Base-by-base conservation (phyloP, 1,284 basidiomycete species). In the Ganoderma meredithae region DNA sequence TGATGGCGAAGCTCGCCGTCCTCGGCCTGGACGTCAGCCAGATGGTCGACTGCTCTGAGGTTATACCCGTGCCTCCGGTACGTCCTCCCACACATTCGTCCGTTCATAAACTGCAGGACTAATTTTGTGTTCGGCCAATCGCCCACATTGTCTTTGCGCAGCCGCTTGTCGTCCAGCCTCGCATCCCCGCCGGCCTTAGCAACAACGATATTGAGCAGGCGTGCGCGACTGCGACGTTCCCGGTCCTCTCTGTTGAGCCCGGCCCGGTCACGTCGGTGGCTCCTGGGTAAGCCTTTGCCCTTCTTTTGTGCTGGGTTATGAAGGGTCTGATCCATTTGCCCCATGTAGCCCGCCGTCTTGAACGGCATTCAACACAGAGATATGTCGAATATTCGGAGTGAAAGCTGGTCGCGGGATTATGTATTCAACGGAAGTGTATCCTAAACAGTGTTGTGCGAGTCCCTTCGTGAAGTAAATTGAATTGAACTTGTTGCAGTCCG, bases 1-100 rank as follows among this genome's bases (percentile, higher is more conserved):
- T 75, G 39, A 77, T 79, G 74, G 67, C 68, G 31, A 79, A 79
- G 73, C 73, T 80, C 62, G 68, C 74, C 33, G 70, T 78, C 63
- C 68, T 78, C 63, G 78, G 79, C 41, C 74, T 77, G 43, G 68
- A 79, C 71, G 55, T 36, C 39, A 64, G 62, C 67, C 27, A 73
- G 44, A 65, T 75, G 63, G 62, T 75, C 59, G 74, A 74, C 67
- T 74, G 72, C 71, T 75, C 70, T 6, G 75, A 76, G 55, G 69
- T 75, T 63, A 69, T 76, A 47, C 68, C 71, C 13, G 68, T 68
- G 27, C 74, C 74, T 15, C 69, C 70, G 17, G 41, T 64, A 61
- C 61, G 49, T 31, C 65, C 27, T 22, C 58, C 40, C 62, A 64
- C 10, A 8, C 3, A 39, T 39, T 10, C 10, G 8, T 10, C 36